A percentile compares a stretch with the other conserved stretches of the same genome.
Conservation (phyloP, 129 eudicot genomes). For the Flaveria brownii region DNA sequence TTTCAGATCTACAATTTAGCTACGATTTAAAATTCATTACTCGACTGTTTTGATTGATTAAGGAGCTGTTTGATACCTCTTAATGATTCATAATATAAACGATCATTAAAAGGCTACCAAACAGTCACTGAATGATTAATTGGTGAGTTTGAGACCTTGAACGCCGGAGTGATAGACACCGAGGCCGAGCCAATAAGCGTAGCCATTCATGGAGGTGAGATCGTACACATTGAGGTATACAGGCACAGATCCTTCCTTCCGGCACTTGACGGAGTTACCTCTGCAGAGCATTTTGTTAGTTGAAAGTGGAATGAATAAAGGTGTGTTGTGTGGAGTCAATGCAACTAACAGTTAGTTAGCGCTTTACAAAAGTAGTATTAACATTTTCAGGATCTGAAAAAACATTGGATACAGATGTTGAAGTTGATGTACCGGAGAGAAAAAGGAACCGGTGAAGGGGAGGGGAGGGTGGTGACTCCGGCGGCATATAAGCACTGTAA, state of each 20-base stretch:
- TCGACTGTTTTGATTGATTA: too few relatives aligned
- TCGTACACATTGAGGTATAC: conserved; percentile 82
- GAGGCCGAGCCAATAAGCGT: conserved; percentile 90
- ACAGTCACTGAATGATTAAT: too few relatives aligned
- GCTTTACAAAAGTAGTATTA: background rate
- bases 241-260: conserved; percentile 58
- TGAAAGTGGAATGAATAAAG: conserved; percentile 24
- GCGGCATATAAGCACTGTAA: conserved; percentile 41
- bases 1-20: background rate
- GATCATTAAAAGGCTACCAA: too few relatives aligned
- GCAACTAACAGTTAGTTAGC: background rate
- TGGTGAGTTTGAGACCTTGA: conserved; percentile 49
- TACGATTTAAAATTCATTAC: too few relatives aligned
- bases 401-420: conserved; percentile 11
- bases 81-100: too few relatives aligned
- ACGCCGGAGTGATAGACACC: conserved; percentile 94
- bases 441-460: background rate
- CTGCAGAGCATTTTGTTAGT: conserved; percentile 61
- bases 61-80: too few relatives aligned
- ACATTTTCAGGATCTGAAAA: background rate
- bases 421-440: background rate
- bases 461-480: conserved; percentile 32
- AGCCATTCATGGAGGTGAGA: conserved; percentile 77
- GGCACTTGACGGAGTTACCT: conserved; percentile 46
- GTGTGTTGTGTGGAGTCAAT: background rate